Conservation (phyloP, 805 yeast species). For the Nakazawaea sp. region DNA sequence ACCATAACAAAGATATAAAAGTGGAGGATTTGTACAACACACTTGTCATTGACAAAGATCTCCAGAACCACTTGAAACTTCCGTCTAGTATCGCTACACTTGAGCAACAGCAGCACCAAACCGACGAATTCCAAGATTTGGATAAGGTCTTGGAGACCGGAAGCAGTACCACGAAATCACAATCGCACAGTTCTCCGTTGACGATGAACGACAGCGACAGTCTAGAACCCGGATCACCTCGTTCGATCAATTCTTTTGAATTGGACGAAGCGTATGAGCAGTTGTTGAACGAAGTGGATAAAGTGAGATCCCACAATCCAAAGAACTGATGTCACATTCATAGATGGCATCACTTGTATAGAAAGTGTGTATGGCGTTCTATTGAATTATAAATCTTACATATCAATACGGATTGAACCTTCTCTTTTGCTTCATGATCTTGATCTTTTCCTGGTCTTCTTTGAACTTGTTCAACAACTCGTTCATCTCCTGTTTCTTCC, state of each 20-base stretch:
- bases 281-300: conserved; percentile 58
- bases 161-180: conserved; percentile 5
- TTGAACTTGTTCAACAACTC: conserved; percentile 78
- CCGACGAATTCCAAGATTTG: conserved; percentile 1
- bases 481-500: conserved; percentile 88
- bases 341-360: conserved; percentile 15
- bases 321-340: too few relatives aligned
- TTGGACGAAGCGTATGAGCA: conserved; percentile 71
- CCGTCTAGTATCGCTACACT: background rate
- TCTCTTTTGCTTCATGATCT: conserved; percentile 70
- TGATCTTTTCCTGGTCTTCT: conserved; percentile 83
- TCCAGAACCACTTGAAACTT: background rate
- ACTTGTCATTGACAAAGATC: background rate
- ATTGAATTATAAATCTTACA: too few relatives aligned
- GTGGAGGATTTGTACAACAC: conserved; percentile 11
- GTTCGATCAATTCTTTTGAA: conserved; percentile 18
- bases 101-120: conserved; percentile 14
- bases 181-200: conserved; percentile 3
- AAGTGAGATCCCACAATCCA: conserved; percentile 47
- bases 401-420: conserved; percentile 75
- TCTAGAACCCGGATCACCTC: conserved; percentile 17
- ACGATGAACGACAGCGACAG: background rate
- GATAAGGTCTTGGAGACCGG: background rate
- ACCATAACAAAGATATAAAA: conserved; percentile 24
- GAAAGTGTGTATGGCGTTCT: background rate